Evolutionary conservation across 2,329 filamentous ascomycete genomes (phyloP).

Genomic region (Chlorencoelia australis): DNA sequence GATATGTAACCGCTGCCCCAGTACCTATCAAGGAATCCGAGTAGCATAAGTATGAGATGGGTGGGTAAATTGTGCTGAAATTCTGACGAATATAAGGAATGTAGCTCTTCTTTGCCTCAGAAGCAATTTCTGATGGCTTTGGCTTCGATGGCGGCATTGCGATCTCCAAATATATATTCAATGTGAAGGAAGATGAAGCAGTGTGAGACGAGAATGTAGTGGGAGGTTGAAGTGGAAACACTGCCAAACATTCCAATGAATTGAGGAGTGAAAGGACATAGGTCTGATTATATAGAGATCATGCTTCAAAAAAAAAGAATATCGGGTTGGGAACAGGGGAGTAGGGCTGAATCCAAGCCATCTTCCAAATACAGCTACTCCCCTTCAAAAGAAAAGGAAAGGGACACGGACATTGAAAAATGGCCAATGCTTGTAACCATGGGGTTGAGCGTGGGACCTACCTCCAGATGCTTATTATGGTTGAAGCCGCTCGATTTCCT

Average conservation of each 20-base stretch:
- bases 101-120: slow-evolving; percentile 61
- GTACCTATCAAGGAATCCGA: slow-evolving; percentile 38
- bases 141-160: slow-evolving; percentile 48
- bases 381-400: too few relatives aligned
- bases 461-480: too few relatives aligned
- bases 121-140: slow-evolving; percentile 60
- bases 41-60: slow-evolving; percentile 44
- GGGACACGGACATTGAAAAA: too few relatives aligned
- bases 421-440: too few relatives aligned
- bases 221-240: not conserved
- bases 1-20: too few relatives aligned
- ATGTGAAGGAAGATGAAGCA: too few relatives aligned
- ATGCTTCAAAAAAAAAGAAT: slow-evolving; percentile 5
- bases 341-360: too few relatives aligned
- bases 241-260: not conserved
- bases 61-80: slow-evolving; percentile 44
- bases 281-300: slow-evolving; percentile 7
- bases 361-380: too few relatives aligned
- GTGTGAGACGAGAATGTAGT: not conserved
- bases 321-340: too few relatives aligned
- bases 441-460: too few relatives aligned
- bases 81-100: slow-evolving; percentile 53
- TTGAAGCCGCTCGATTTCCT: too few relatives aligned
- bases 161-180: not conserved
- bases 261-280: slow-evolving; percentile 5